Base-by-base conservation (phyloP, 2,329 filamentous ascomycete species). In the Aspergillus felis region DNA sequence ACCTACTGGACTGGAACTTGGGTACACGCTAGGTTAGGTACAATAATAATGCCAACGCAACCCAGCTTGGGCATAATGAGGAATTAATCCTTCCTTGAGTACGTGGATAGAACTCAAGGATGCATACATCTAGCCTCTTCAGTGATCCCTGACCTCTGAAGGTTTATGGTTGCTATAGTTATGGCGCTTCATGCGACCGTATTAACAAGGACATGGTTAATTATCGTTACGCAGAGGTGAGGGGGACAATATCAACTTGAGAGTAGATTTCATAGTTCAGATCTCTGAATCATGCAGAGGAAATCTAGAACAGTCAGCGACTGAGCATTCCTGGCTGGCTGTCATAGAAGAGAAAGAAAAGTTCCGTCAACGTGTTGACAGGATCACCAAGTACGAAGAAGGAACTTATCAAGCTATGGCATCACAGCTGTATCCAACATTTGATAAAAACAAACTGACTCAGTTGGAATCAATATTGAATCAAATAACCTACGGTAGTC, bases 211-310 rank as follows among this genome's bases (percentile, higher is more conserved):
- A 42, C 22, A 29, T 47, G 53, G 17, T 38, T 17, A 17, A 38
- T 35, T 25, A 35, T 38, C 22, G 28, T 25, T 42, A 20, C 5
- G 10, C 27, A 35, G n/a, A 22, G 32, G 38, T 28, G 38, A 55
- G 47, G 35, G 35, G 50, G 32, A 22, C 25, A 48, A 35, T n/a
- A 27, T 17, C 29, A 56, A 29, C 22, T 42, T 14, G 25, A 22
- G 28, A 14, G 32, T 20, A 24, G 68, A 38, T 38, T n/a, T 38
- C 32, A 38, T 38, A 38, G 32, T 38, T 38, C 32, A 38, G 32
- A 38, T 38, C 32, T 38, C 32, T 3, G 14, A 7, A 17, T 17
- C 32, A 38, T 38, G 32, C 32, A 17, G 14, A 17, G 14, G 14
- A 14, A 38, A 38, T 38, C 32, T 38, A 38, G 14, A 38, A 38